Percentiles rank a stretch among this genome's conserved stretches.
These are phyloP conservation scores for Geranium incanum DNA, from an alignment of 441 rosid genomes.

Conservation along the genomic window DNA sequence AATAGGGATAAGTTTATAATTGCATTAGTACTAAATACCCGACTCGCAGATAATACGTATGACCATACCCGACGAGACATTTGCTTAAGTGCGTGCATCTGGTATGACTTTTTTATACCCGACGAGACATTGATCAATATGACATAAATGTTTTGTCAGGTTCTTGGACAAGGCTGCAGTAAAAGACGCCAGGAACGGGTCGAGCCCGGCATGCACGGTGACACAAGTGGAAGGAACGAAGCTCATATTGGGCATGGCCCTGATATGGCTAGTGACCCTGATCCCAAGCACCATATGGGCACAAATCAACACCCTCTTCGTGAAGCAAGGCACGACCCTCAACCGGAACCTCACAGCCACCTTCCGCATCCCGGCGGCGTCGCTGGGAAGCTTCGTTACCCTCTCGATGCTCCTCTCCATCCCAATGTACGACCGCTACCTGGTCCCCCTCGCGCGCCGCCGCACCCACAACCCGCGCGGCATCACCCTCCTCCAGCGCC, in stretches of 20 bases:
- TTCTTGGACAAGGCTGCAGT: conserved; percentile 62
- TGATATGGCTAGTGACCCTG: conserved; percentile 51
- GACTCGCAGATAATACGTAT: no score
- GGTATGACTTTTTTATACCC: no score
- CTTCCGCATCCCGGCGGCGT: conserved; percentile 68
- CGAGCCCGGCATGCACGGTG: conserved; percentile 38
- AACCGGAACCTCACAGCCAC: conserved; percentile 39
- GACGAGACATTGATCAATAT: no score
- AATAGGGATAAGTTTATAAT: no score
- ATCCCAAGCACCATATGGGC: conserved; percentile 69
- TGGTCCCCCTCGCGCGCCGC: conserved; percentile 17
- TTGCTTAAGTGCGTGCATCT: no score
- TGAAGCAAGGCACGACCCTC: conserved; percentile 80
- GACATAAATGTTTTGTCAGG: conserved; percentile 26
- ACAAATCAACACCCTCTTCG: conserved; percentile 59
- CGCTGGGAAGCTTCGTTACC: conserved; percentile 56
- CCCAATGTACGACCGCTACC: conserved; percentile 49
- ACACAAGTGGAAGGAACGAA: conserved; percentile 89
- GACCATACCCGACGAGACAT: no score
- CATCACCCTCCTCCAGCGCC: conserved; percentile 64
- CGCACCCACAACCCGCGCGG: conserved; percentile 74
- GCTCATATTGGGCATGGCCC: conserved; percentile 75
- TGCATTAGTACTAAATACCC: no score
- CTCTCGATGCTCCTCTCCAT: conserved; percentile 60
- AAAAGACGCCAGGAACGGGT: conserved; percentile 38